Evolutionary conservation across 257 asterid genomes (phyloP).

Genomic region (Plantago ovata): DNA sequence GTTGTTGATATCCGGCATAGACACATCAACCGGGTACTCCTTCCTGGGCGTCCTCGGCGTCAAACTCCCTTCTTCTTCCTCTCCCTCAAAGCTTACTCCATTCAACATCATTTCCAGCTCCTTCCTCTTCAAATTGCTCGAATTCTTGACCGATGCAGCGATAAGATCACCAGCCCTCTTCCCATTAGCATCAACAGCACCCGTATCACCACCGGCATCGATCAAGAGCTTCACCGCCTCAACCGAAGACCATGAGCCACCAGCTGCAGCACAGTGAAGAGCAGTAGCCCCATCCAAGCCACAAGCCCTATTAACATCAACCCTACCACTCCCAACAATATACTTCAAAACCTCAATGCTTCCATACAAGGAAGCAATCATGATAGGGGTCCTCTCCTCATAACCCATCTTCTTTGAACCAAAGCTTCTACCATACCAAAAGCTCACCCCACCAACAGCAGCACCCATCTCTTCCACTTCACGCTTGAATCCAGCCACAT

Average conservation of each 20-base stretch:
- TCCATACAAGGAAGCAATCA: slow-evolving; percentile 77
- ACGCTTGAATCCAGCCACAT: slow-evolving; percentile 43
- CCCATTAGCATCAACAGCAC: slow-evolving; percentile 50
- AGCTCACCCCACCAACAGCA: slow-evolving; percentile 51
- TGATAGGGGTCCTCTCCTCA: slow-evolving; percentile 66
- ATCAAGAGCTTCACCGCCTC: slow-evolving; percentile 58
- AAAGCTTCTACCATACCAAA: slow-evolving; percentile 72
- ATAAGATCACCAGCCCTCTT: slow-evolving; percentile 59
- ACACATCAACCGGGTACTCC: slow-evolving; percentile 61
- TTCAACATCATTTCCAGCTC: slow-evolving; percentile 55
- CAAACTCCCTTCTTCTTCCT: slow-evolving; percentile 29
- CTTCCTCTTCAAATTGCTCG: slow-evolving; percentile 35
- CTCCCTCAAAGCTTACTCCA: slow-evolving; percentile 34
- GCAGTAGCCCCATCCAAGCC: slow-evolving; percentile 81
- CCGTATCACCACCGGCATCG: slow-evolving; percentile 44
- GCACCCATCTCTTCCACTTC: slow-evolving; percentile 56
- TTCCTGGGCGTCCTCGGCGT: slow-evolving; percentile 31
- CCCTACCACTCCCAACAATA: slow-evolving; percentile 40
- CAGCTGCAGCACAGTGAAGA: slow-evolving; percentile 83
- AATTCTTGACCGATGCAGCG: slow-evolving; percentile 35
- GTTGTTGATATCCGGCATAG: slow-evolving; percentile 44
- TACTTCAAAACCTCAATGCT: slow-evolving; percentile 57
- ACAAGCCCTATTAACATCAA: slow-evolving; percentile 63
- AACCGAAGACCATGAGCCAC: slow-evolving; percentile 48
- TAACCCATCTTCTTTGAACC: slow-evolving; percentile 72